Evolutionary conservation across 306 rosid species (phyloP).

Genomic region (Prunus davidiana): DNA sequence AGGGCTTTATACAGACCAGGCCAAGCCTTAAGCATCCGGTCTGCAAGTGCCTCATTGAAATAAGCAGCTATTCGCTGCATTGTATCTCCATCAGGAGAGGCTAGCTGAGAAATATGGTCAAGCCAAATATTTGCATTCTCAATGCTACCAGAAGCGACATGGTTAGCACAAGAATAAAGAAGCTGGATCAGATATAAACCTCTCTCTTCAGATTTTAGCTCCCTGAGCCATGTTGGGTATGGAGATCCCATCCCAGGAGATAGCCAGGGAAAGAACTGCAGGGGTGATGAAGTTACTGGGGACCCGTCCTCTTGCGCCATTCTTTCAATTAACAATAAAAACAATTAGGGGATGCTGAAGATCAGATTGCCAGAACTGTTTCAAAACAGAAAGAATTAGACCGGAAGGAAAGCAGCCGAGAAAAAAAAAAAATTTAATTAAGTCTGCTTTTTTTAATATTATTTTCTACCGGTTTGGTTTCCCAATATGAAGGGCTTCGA

Average conservation of each 20-base stretch:
- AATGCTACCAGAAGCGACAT: slow-evolving; percentile 66
- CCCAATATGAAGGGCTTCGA: neutral
- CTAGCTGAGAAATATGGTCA: slow-evolving; percentile 60
- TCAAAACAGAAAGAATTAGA: slow-evolving; percentile 11
- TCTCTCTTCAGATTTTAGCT: slow-evolving; percentile 50
- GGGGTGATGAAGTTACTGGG: slow-evolving; percentile 36
- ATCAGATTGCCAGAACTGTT: slow-evolving; percentile 1
- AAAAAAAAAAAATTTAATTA: neutral
- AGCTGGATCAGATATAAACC: slow-evolving; percentile 52
- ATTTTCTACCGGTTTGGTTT: neutral
- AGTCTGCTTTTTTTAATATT: neutral
- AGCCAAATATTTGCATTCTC: slow-evolving; percentile 69
- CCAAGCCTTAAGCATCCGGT: slow-evolving; percentile 51
- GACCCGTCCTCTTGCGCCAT: slow-evolving; percentile 47
- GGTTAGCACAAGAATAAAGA: slow-evolving; percentile 61
- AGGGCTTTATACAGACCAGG: slow-evolving; percentile 74
- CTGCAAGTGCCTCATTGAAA: slow-evolving; percentile 75
- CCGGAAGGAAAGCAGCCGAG: neutral
- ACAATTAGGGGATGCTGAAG: neutral
- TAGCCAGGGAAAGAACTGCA: slow-evolving; percentile 30
- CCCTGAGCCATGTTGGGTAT: slow-evolving; percentile 50
- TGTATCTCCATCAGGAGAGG: slow-evolving; percentile 69
- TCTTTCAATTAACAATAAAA: slow-evolving; percentile 6
- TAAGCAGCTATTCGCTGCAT: slow-evolving; percentile 72
- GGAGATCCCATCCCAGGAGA: slow-evolving; percentile 60